Evolutionary conservation across 2,329 filamentous ascomycete species (phyloP).

Genomic region (Colletotrichum ledebouriae): DNA sequence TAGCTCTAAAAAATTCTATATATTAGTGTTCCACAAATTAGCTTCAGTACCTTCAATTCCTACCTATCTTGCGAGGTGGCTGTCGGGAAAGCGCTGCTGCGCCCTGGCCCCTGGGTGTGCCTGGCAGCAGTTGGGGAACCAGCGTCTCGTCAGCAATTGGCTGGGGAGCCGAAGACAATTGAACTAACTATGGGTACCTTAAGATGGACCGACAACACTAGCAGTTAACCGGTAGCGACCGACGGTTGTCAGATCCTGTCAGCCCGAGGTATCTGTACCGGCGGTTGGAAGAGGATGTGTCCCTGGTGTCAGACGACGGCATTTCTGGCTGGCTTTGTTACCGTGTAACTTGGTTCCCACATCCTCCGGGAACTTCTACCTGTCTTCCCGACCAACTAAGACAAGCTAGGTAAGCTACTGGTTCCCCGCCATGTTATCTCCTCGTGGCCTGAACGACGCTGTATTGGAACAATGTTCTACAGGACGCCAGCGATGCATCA

Average conservation of each 20-base stretch:
- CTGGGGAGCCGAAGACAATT: slow-evolving; percentile 1
- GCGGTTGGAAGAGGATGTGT: neutral
- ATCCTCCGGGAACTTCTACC: neutral
- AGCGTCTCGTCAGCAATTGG: slow-evolving; percentile 13
- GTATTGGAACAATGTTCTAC: slow-evolving; percentile 26
- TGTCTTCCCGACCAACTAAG: neutral
- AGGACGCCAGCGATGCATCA: slow-evolving; percentile 27
- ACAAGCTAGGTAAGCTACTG: slow-evolving; percentile 15
- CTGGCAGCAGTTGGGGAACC: slow-evolving; percentile 24
- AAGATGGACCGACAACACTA: slow-evolving; percentile 13
- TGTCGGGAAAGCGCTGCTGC: neutral
- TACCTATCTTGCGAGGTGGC: neutral
- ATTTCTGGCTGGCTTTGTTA: neutral
- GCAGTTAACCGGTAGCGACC: slow-evolving; percentile 32
- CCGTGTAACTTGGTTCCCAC: neutral
- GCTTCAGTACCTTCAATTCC: neutral
- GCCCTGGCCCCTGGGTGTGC: slow-evolving; percentile 23
- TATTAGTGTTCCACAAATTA: too few relatives aligned
- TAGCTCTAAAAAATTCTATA: too few relatives aligned
- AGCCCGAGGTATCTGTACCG: slow-evolving; percentile 10
- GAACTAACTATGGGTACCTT: too few relatives aligned
- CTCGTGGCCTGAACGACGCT: slow-evolving; percentile 26
- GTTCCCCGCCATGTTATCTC: slow-evolving; percentile 23
- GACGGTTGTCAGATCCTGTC: slow-evolving; percentile 8
- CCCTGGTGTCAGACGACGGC: slow-evolving; percentile 19